These are phyloP conservation scores for Epichloe brachyelytri DNA, from an alignment of 2,329 filamentous ascomycete genomes.

Conservation along the genomic window DNA sequence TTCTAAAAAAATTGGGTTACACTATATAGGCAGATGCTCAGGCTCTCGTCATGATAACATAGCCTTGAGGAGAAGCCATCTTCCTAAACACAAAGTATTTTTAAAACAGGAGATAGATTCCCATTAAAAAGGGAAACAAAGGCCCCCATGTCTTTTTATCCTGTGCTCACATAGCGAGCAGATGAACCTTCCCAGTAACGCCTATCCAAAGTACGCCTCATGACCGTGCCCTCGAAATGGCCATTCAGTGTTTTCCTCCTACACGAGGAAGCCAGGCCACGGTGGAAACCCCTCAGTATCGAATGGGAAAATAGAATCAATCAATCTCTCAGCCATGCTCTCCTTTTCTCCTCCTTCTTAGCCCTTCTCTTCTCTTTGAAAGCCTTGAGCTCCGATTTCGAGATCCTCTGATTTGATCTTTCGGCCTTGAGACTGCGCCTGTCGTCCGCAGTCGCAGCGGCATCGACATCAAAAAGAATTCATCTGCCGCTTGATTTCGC, in stretches of 20 bases:
- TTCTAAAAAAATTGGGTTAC: background rate
- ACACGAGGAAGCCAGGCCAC: background rate
- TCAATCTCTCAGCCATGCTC: conserved; percentile 75
- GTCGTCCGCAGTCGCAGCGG: conserved; percentile 80
- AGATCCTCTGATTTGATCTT: conserved; percentile 70
- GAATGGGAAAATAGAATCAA: background rate
- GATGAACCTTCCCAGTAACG: background rate
- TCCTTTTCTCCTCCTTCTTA: conserved; percentile 86
- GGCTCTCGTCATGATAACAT: background rate
- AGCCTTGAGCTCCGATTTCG: conserved; percentile 74
- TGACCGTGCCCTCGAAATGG: background rate
- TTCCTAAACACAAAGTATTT: no score
- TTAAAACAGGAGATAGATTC: no score
- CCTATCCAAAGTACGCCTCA: background rate
- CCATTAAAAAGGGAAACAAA: no score
- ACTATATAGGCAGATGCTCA: background rate
- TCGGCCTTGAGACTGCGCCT: conserved; percentile 87
- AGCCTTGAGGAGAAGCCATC: background rate
- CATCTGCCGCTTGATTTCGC: conserved; percentile 80
- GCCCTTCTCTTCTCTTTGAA: conserved; percentile 84
- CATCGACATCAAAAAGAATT: conserved; percentile 92
- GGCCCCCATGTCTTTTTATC: no score
- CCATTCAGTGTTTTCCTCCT: background rate
- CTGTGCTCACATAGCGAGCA: no score
- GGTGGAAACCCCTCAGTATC: background rate